Evolutionary conservation across 2,329 filamentous ascomycete species (phyloP).

Genomic region (Gnomoniopsis sp.): DNA sequence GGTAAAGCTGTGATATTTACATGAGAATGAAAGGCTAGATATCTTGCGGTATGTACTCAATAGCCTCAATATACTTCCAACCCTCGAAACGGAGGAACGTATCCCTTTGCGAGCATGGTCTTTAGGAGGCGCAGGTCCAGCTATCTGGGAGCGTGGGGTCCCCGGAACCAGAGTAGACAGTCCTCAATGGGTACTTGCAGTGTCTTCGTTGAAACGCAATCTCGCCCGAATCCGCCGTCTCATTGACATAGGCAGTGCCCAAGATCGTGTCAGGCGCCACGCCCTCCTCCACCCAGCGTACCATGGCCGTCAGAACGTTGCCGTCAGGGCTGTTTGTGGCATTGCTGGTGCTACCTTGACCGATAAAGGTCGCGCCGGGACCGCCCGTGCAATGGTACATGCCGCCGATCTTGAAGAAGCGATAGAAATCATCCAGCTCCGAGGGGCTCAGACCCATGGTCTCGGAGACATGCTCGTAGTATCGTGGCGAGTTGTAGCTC

Average conservation of each 20-base stretch:
- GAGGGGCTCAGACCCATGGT: constrained; percentile 34
- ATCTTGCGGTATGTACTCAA: too few species aligned
- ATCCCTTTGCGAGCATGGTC: not conserved
- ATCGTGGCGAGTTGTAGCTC: constrained; percentile 40
- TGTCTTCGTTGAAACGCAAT: constrained; percentile 31
- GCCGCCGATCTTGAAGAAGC: constrained; percentile 50
- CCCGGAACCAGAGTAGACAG: constrained; percentile 27
- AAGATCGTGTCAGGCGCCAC: constrained; percentile 35
- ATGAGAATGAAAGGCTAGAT: too few species aligned
- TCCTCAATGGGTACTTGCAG: constrained; percentile 32
- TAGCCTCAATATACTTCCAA: too few species aligned
- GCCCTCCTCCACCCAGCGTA: constrained; percentile 43
- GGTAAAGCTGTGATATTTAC: too few species aligned
- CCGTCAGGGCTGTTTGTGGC: constrained; percentile 31
- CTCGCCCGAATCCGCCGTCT: constrained; percentile 20
- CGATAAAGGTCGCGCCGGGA: constrained; percentile 33
- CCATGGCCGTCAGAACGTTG: constrained; percentile 42
- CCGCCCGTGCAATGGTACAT: constrained; percentile 50
- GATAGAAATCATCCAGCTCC: constrained; percentile 41
- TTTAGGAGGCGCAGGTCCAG: constrained; percentile 26
- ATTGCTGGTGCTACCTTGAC: constrained; percentile 23
- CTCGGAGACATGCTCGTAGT: constrained; percentile 45
- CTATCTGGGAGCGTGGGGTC: constrained; percentile 25
- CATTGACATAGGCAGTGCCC: constrained; percentile 33
- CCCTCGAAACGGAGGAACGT: not conserved